These are phyloP conservation scores for Firmiana major DNA, from an alignment of 345 rosid genomes.

Conservation along the genomic window DNA sequence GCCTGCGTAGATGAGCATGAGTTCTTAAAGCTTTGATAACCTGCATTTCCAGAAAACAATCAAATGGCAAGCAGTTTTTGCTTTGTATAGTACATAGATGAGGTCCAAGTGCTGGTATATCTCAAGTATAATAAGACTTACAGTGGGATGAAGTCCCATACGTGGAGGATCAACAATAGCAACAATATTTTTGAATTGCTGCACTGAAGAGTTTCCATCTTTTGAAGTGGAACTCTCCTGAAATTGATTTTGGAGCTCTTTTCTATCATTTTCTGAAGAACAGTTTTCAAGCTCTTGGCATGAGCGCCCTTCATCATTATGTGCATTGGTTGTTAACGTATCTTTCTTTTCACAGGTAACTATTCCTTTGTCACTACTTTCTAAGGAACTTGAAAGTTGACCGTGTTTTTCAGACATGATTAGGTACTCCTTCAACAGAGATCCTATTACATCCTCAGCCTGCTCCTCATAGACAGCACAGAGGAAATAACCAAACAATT, in stretches of 20 bases:
- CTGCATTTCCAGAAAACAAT: constrained; percentile 33
- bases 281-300: constrained; percentile 31
- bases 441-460: constrained; percentile 94
- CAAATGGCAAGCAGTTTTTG: neutral
- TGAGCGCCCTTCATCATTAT: constrained; percentile 27
- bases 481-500: neutral
- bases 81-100: neutral
- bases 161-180: constrained; percentile 99
- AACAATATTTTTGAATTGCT: constrained; percentile 68
- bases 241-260: constrained; percentile 30
- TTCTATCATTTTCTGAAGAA: constrained; percentile 27
- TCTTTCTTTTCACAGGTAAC: constrained; percentile 35
- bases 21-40: constrained; percentile 80
- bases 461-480: constrained; percentile 22
- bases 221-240: constrained; percentile 32
- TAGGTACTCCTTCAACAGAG: constrained; percentile 70
- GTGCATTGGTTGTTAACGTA: constrained; percentile 10
- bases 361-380: constrained; percentile 25
- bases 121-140: constrained; percentile 29
- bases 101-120: neutral
- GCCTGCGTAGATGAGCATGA: constrained; percentile 57
- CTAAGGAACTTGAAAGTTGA: constrained; percentile 26
- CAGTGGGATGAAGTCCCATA: constrained; percentile 82
- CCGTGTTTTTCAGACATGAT: constrained; percentile 39
- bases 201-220: constrained; percentile 29